Evolutionary conservation across 805 yeast genomes (phyloP), one percentile per base, ranked within the genome.

Genomic region (Sugiyamaella qingdaonensis): DNA sequence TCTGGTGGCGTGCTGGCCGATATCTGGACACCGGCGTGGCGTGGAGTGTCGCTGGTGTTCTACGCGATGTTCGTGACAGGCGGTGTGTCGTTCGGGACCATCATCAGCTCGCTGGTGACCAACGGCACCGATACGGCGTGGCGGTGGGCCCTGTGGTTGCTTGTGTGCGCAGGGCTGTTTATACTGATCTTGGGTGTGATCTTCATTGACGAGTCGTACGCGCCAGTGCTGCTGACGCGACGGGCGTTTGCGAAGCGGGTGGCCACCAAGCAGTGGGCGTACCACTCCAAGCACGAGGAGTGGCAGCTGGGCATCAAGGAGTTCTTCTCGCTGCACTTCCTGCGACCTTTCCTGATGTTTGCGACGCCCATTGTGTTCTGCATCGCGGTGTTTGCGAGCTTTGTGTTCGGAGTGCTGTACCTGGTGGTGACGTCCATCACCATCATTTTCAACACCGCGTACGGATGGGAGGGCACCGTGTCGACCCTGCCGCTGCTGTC

Each of bases 251-350:
- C 68, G 64, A 65, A 89, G 62, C 80, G 97, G 72, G 77, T 79
- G 62, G 85, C 84, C 66, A 86, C 96, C 4, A 91, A 94, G 45
- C 86, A 90, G 67, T 75, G 76, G 55, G 86, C 86, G 63, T 87
- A 88, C 58, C 88, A 89, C 88, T 88, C 97, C 19, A 95, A 88
- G 70, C 95, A 88, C 67, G 97, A 91, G 67, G 94, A 92, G 31
- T 82, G 80, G 65, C 88, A 88, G 47, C 68, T 89, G 67, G 71
- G 86, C 1, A 66, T 87, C 46, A 73, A 72, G 33, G 96, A 91
- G 67, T 74, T 91, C 68, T 61, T 88, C 54, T 77, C 80, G 54
- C 79, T 87, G 21, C 88, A 90, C 73, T 75, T 91, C 52, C 70
- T 81, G 60, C 79, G 97, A 62, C 98, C 98, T 1, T 71, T 92